These are phyloP conservation scores for Orbilia brochopaga DNA, from an alignment of 2,329 filamentous ascomycete genomes.

Conservation along the genomic window DNA sequence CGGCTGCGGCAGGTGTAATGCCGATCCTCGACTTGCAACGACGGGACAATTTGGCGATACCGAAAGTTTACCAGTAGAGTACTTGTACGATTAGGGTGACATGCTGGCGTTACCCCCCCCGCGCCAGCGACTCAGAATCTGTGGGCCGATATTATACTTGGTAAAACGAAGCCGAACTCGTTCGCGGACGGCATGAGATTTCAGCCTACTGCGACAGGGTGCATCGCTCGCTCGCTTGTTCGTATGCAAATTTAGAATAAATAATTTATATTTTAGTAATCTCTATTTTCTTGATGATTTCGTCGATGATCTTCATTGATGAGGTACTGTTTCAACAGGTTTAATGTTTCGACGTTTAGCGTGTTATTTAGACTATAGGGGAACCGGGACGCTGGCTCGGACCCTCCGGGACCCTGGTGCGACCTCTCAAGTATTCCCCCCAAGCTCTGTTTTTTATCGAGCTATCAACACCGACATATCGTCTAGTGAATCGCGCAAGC, in stretches of 20 bases:
- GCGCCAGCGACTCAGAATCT: not conserved
- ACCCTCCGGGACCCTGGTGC: conserved; percentile 17
- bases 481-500: not conserved
- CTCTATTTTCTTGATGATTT: conserved; percentile 27
- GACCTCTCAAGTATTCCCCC: conserved; percentile 18
- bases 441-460: conserved; percentile 18
- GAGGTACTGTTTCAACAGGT: not conserved
- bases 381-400: conserved; percentile 3
- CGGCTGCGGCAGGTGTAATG: conserved; percentile 41
- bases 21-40: conserved; percentile 31
- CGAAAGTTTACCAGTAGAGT: not conserved
- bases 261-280: not conserved
- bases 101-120: too few relatives aligned
- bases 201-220: not conserved
- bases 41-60: conserved; percentile 16
- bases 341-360: conserved; percentile 29
- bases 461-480: conserved; percentile 3
- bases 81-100: not conserved
- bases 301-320: conserved; percentile 33
- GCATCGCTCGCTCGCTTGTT: not conserved
- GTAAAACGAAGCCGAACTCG: not conserved
- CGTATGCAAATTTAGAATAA: too few relatives aligned
- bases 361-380: conserved; percentile 1
- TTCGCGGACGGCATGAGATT: not conserved
- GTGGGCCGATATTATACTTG: not conserved